These are phyloP conservation scores for Santalum album DNA, from an alignment of 164 flowering plant genomes.

Conservation along the genomic window DNA sequence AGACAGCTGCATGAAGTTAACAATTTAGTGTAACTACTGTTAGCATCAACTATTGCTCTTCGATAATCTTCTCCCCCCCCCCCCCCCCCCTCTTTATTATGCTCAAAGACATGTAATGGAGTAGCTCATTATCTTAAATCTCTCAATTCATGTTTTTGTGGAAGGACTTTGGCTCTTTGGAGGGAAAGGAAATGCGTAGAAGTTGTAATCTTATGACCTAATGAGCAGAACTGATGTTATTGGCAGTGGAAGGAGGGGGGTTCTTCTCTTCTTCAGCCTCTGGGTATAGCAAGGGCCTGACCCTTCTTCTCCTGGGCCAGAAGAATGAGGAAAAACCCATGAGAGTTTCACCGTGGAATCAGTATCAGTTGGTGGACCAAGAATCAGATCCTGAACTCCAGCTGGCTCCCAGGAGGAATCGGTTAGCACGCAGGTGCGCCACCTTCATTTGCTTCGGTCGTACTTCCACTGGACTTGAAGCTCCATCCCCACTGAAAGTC, in stretches of 20 bases:
- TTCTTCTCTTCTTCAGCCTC: conserved; percentile 94
- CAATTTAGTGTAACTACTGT: too few species aligned
- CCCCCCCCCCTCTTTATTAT: too few species aligned
- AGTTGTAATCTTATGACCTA: conserved; percentile 27
- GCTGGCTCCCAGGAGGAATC: conserved; percentile 70
- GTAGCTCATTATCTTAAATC: not conserved
- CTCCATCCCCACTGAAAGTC: conserved; percentile 59
- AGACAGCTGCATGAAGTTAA: too few species aligned
- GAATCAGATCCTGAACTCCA: conserved; percentile 59
- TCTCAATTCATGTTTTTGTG: conserved; percentile 7
- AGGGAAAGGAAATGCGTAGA: conserved; percentile 9
- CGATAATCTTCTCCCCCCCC: too few species aligned
- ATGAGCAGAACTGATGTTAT: conserved; percentile 90
- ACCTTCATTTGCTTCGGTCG: conserved; percentile 81
- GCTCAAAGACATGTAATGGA: too few species aligned
- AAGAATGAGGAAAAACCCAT: conserved; percentile 66
- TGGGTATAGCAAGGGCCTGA: conserved; percentile 84
- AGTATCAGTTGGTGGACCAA: conserved; percentile 81
- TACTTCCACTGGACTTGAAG: conserved; percentile 56
- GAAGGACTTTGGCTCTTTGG: conserved; percentile 9
- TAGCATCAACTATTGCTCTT: too few species aligned
- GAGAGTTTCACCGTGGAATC: conserved; percentile 89
- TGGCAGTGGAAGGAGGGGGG: conserved; percentile 98
- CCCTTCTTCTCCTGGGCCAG: conserved; percentile 71
- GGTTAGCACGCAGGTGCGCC: conserved; percentile 67